Percentiles rank a stretch among this genome's conserved stretches.
These are phyloP conservation scores for Aspergillus ochraceus DNA, from an alignment of 2,329 filamentous ascomycete species.

Conservation along the genomic window DNA sequence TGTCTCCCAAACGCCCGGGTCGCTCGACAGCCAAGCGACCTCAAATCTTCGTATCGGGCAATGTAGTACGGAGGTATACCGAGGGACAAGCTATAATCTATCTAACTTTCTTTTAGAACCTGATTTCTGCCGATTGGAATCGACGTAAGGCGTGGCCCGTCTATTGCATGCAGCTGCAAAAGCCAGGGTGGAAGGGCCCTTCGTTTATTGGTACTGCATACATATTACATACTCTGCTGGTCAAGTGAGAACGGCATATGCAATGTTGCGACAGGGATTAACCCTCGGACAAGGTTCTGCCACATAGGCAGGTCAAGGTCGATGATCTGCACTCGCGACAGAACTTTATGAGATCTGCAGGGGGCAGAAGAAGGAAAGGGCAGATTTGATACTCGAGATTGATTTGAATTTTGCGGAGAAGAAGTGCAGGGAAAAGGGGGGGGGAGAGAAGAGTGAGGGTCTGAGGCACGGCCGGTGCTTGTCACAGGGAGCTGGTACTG, in stretches of 20 bases:
- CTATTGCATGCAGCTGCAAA: conserved; percentile 19
- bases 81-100: neutral
- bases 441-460: neutral
- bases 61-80: conserved; percentile 4
- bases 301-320: neutral
- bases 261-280: conserved; percentile 8
- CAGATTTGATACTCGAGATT: neutral
- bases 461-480: neutral
- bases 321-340: neutral
- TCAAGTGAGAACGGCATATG: conserved; percentile 13
- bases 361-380: neutral
- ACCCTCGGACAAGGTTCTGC: conserved; percentile 2
- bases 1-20: neutral
- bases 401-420: neutral
- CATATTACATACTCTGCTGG: conserved; percentile 11
- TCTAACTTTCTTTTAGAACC: neutral
- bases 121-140: neutral
- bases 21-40: neutral
- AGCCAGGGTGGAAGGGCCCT: conserved; percentile 4
- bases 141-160: conserved; percentile 3
- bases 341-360: neutral
- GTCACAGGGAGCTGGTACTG: neutral
- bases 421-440: neutral
- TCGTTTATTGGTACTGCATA: conserved; percentile 7
- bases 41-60: neutral